Evolutionary conservation across 2,329 filamentous ascomycete genomes (phyloP).

Genomic region (Colletotrichum karsti): DNA sequence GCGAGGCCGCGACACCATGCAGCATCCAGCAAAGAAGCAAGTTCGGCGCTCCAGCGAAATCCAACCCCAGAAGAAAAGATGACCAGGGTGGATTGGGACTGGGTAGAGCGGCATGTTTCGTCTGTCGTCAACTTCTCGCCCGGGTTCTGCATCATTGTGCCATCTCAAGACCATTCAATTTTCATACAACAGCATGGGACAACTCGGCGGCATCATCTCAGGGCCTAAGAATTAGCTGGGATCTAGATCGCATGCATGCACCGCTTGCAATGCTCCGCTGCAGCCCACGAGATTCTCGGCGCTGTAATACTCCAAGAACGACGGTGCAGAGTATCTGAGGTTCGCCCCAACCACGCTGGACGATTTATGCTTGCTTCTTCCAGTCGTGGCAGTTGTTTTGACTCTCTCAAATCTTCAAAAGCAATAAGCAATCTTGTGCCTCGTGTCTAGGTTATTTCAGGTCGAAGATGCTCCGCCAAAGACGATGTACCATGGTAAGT

Average conservation of each 20-base stretch:
- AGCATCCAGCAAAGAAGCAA: neutral
- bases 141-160: no score
- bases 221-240: neutral
- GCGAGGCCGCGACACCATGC: conserved; percentile 5
- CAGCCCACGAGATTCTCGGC: neutral
- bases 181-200: no score
- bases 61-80: conserved; percentile 4
- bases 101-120: conserved; percentile 1
- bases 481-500: neutral
- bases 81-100: neutral
- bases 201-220: neutral
- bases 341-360: neutral
- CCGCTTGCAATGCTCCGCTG: neutral
- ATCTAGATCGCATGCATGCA: neutral
- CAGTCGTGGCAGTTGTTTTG: neutral
- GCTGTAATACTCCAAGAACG: no score
- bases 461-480: neutral
- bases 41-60: neutral
- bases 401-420: conserved; percentile 1
- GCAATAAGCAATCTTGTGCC: neutral
- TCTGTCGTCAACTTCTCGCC: neutral
- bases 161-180: no score
- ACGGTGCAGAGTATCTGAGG: no score
- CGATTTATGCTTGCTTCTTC: neutral
- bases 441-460: neutral